phyloP scores from a whole-genome alignment of 345 rosid genomes.

The Hibiscus syriacus region DNA sequence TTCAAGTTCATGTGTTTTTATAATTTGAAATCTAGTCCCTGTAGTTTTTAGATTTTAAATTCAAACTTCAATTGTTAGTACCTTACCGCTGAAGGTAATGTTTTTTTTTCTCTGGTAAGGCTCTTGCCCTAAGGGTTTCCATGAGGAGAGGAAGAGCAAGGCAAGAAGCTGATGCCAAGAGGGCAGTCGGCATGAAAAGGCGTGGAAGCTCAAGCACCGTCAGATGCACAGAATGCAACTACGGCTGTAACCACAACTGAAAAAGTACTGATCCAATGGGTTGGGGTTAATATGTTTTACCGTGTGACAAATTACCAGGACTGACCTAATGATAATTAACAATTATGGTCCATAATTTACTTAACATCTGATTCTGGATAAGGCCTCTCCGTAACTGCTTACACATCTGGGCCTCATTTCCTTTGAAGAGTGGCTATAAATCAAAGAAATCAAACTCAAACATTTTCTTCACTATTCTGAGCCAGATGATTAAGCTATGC shows the following conservation, averaged over 20 bases:
- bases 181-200: conserved; percentile 2
- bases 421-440: conserved; percentile 7
- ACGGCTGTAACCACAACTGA: background rate
- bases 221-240: conserved; percentile 16
- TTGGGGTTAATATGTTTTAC: background rate
- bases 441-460: background rate
- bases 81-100: no score
- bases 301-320: no score
- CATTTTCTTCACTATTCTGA: background rate
- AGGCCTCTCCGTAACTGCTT: no score
- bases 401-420: conserved; percentile 7
- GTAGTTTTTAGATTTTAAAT: no score
- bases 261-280: background rate
- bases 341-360: no score
- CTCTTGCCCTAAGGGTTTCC: conserved; percentile 76
- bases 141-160: conserved; percentile 91
- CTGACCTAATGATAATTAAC: no score
- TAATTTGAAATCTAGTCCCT: no score
- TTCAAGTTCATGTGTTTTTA: no score
- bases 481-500: conserved; percentile 14
- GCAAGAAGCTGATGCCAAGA: conserved; percentile 80
- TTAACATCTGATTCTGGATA: no score
- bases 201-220: conserved; percentile 16
- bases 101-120: no score
- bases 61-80: no score